phyloP scores from a whole-genome alignment of 352 stramenopile species.

The Globisporangium iwayamae region DNA sequence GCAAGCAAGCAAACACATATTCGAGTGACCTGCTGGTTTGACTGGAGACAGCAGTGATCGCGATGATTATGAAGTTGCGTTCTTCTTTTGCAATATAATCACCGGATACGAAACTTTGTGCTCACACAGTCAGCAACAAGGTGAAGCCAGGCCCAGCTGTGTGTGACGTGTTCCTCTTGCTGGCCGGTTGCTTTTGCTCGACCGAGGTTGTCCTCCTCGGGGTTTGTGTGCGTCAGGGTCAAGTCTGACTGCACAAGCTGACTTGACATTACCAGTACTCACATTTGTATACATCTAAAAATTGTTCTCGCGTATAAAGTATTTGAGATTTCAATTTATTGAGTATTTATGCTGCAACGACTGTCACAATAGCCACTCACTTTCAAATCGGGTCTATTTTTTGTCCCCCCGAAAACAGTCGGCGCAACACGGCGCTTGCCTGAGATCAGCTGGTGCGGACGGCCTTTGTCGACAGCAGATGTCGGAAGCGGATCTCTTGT shows the following conservation, averaged over 20 bases:
- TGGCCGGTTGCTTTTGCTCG: no score
- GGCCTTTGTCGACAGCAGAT: slow-evolving; percentile 13
- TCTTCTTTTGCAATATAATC: not conserved
- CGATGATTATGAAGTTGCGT: not conserved
- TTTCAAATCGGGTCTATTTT: not conserved
- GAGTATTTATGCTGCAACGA: no score
- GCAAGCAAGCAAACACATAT: not conserved
- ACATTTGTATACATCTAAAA: no score
- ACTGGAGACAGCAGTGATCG: not conserved
- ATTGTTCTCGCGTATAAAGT: no score
- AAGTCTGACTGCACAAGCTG: no score
- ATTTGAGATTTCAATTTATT: no score
- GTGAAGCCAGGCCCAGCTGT: not conserved
- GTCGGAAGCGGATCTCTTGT: slow-evolving; percentile 15
- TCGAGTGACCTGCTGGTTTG: no score
- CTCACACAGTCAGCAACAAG: not conserved
- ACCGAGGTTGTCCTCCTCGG: no score
- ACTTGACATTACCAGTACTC: no score
- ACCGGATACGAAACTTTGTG: not conserved
- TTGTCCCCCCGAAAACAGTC: slow-evolving; percentile 4
- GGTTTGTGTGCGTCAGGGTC: no score
- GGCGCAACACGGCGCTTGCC: not conserved
- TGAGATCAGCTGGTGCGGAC: slow-evolving; percentile 16
- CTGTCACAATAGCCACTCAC: not conserved
- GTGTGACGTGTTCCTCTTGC: no score